These are phyloP conservation scores for Penicillium hordei DNA, from an alignment of 2,329 filamentous ascomycete genomes.

Conservation along the genomic window DNA sequence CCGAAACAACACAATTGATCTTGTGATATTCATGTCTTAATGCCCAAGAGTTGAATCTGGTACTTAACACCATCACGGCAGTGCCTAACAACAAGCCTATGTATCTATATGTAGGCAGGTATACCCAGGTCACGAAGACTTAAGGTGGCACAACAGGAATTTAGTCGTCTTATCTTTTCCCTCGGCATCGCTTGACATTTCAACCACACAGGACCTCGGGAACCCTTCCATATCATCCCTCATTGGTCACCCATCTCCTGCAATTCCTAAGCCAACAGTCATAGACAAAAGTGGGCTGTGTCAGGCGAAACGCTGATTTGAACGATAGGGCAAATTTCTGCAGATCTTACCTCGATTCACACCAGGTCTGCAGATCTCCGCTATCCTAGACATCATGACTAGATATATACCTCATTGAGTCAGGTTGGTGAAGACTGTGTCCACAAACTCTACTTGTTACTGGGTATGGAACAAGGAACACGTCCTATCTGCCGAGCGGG, in stretches of 20 bases:
- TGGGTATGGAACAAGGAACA: neutral
- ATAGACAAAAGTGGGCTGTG: slow-evolving; percentile 53
- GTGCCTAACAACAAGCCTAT: slow-evolving; percentile 4
- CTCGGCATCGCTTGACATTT: slow-evolving; percentile 13
- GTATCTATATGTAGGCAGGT: slow-evolving; percentile 7
- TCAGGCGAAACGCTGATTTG: slow-evolving; percentile 56
- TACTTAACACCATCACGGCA: neutral
- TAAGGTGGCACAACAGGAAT: slow-evolving; percentile 16
- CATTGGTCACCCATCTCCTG: slow-evolving; percentile 32
- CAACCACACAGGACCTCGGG: neutral
- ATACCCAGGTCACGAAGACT: slow-evolving; percentile 3
- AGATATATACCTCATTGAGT: neutral
- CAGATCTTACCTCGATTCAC: slow-evolving; percentile 70
- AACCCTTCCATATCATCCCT: neutral
- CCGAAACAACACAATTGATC: neutral
- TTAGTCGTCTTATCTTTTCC: slow-evolving; percentile 4
- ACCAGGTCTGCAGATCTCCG: slow-evolving; percentile 76
- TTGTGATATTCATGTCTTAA: neutral
- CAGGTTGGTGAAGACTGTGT: neutral
- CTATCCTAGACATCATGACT: slow-evolving; percentile 52
- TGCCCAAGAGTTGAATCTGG: neutral
- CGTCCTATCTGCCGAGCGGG: neutral
- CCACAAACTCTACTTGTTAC: neutral
- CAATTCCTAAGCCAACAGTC: slow-evolving; percentile 70
- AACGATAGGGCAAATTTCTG: slow-evolving; percentile 57